Evolutionary conservation across 768 basidiomycete species (phyloP), one percentile per base, ranked within the genome.

Genomic region (Cytidiella melzeri): DNA sequence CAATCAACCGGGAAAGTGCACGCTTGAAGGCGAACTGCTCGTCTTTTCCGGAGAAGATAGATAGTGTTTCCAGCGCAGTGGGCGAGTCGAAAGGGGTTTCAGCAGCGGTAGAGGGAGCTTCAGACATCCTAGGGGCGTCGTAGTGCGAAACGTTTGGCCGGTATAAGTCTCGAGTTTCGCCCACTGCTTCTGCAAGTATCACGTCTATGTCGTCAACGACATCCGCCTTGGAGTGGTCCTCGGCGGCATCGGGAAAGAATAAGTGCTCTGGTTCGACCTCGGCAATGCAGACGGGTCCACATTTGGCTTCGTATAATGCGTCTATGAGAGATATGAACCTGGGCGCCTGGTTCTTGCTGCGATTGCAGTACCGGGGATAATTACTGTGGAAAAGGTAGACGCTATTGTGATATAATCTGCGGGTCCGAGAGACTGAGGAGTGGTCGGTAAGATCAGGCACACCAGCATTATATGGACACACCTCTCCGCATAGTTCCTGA

Each of bases 1-100:
- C 79, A 50, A 73, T 64, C 18, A 82, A 63, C 21, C 79, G 68
- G 12, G 79, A 81, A 18, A 81, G 71, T 1, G 80, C 81, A 36
- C 80, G 73, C 64, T 77, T 78, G 69, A 75, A 82, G 1, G 78
- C 77, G 57, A 82, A 81, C 28, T 75, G 72, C 61, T 83, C 80
- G 55, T 82, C 81, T 59, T 81, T 69, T 13, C 75, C 80, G 1
- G 69, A 73, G 57, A 80, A 80, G 38, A 82, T 79, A 1, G 75
- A 71, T 20, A 82, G 56, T n/a, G 65, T 73, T 53, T 76, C 72
- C 45, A 81, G 71, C 9, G 51, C 39, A 19, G 69, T 57, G 21
- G 69, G 41, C 0, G 61, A 26, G 9, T 55, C 57, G 12, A 63
- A 55, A 1, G 66, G 60, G 2, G 62, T 51, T 4, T 52, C 52